phyloP scores from a whole-genome alignment of 139 green algal genomes.

The Edaphochlamys debaryana region DNA sequence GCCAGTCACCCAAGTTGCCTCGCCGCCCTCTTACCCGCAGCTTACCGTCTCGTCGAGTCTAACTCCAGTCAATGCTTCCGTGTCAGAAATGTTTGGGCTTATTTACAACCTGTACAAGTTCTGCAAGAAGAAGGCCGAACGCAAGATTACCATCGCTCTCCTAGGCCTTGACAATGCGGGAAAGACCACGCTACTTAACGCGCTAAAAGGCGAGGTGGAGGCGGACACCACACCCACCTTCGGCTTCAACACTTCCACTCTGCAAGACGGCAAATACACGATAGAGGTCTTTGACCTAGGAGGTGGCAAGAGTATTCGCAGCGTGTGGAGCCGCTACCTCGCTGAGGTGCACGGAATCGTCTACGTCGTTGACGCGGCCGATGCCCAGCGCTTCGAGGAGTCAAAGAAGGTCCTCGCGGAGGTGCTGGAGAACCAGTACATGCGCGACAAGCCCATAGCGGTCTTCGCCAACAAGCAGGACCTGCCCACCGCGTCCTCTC shows the following conservation, averaged over 20 bases:
- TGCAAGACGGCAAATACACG: constrained; percentile 48
- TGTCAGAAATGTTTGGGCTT: constrained; percentile 54
- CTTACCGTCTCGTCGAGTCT: too few species aligned
- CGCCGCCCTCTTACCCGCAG: too few species aligned
- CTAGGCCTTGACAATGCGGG: constrained; percentile 67
- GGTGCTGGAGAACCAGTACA: constrained; percentile 38
- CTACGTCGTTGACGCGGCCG: constrained; percentile 69
- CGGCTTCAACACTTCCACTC: constrained; percentile 56
- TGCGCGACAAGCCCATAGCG: constrained; percentile 60
- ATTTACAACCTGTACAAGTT: constrained; percentile 51
- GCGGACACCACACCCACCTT: constrained; percentile 59
- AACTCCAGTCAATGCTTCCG: too few species aligned
- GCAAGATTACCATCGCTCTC: constrained; percentile 49
- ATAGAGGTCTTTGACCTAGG: constrained; percentile 69
- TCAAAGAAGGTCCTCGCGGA: constrained; percentile 25
- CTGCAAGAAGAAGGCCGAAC: constrained; percentile 39
- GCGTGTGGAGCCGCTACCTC: constrained; percentile 67
- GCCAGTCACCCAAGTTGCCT: too few species aligned
- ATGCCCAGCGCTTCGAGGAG: constrained; percentile 60
- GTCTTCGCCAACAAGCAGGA: constrained; percentile 76
- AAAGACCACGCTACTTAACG: constrained; percentile 64
- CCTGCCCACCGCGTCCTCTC: constrained; percentile 40
- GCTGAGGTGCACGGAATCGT: constrained; percentile 66
- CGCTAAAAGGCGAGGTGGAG: constrained; percentile 49
- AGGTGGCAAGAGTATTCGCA: constrained; percentile 59